These are phyloP conservation scores for Apium graveolens DNA, from an alignment of 129 eudicot genomes.

Conservation along the genomic window DNA sequence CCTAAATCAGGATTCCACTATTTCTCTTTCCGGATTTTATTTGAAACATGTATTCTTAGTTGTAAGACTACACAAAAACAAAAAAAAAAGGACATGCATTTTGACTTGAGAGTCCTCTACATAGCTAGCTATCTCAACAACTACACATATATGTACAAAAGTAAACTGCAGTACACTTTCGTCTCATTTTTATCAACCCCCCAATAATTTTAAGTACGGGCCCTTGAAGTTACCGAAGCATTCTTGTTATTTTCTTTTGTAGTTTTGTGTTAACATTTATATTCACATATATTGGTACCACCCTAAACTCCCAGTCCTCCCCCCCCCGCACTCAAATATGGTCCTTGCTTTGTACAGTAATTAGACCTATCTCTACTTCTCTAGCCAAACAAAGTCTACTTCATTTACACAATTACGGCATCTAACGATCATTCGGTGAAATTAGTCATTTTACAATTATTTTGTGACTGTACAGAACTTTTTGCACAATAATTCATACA, in stretches of 20 bases:
- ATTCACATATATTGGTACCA: neutral
- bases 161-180: constrained; percentile 2
- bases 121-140: neutral
- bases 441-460: neutral
- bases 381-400: neutral
- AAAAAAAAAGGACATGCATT: no score
- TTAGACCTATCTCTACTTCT: neutral
- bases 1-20: no score
- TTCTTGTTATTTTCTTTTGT: constrained; percentile 6
- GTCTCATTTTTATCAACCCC: constrained; percentile 2
- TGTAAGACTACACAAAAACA: no score
- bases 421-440: neutral
- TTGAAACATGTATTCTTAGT: no score
- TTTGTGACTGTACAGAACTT: constrained; percentile 18
- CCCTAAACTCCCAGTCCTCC: neutral
- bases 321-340: neutral
- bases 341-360: neutral
- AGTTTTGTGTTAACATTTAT: neutral
- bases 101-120: neutral
- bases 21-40: no score
- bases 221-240: constrained; percentile 8
- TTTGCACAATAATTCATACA: constrained; percentile 25
- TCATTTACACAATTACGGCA: neutral
- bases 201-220: constrained; percentile 3
- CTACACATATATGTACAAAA: neutral